Evolutionary conservation across 208 protist genomes (phyloP).

Genomic region (Crithidia fasciculata): DNA sequence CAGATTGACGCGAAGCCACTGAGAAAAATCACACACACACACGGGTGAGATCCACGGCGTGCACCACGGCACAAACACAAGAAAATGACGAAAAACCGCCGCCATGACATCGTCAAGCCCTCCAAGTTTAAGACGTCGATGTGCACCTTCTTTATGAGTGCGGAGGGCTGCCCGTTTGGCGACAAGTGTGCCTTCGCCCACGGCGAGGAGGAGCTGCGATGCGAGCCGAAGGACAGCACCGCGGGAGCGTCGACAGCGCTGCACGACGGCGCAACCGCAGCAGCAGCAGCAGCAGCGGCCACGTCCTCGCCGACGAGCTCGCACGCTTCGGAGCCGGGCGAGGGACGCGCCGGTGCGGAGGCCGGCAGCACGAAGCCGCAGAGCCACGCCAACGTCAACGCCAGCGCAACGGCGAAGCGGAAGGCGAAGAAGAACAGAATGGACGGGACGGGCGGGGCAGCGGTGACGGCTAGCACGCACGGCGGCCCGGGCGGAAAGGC

Average conservation of each 20-base stretch:
- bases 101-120: conserved; percentile 83
- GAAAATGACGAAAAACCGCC: conserved; percentile 59
- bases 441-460: conserved; percentile 1
- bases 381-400: neutral
- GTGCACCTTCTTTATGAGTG: conserved; percentile 68
- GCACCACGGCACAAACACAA: neutral
- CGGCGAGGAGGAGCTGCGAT: conserved; percentile 67
- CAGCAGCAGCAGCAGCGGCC: neutral
- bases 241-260: neutral
- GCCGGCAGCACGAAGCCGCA: neutral
- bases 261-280: neutral
- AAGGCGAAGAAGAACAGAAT: conserved; percentile 7
- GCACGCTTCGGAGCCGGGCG: conserved; percentile 3
- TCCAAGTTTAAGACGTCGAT: conserved; percentile 90
- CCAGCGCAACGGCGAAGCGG: conserved; percentile 10
- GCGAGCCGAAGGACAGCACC: conserved; percentile 33
- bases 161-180: conserved; percentile 72
- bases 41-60: neutral
- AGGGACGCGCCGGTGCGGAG: neutral
- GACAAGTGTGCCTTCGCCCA: conserved; percentile 86
- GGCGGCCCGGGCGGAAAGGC: conserved; percentile 3
- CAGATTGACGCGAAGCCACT: too few species aligned
- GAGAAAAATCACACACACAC: neutral
- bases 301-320: conserved; percentile 13
- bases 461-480: conserved; percentile 8